Base-by-base conservation (phyloP, 2,329 filamentous ascomycete genomes). In the Seiridium cupressi region DNA sequence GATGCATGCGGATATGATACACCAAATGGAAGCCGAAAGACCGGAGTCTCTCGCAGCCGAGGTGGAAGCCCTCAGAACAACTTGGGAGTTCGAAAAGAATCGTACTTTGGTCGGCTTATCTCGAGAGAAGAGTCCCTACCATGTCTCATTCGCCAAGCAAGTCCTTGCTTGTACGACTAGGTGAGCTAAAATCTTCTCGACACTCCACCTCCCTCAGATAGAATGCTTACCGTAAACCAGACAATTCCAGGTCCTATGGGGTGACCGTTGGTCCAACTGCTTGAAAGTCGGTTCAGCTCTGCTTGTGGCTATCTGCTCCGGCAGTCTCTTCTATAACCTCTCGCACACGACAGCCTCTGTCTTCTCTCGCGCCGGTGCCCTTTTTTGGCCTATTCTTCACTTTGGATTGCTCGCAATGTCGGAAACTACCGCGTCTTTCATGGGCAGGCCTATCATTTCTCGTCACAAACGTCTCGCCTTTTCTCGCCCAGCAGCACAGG, bases 301-400 rank as follows among this genome's bases (percentile, higher is more conserved):
- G 46, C 77, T 86, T 63, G 84, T 90, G 76, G 84, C 87, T 40
- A 76, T 92, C 54, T 84, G 92, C 64, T 82, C 89, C 57, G 85
- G 64, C 79, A 84, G 70, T 57, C 81, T 91, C 60, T 91, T 91
- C 72, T 91, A 84, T 77, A 84, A 90, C 68, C 74, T 90, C 26
- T 70, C 77, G 5, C 63, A 74, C 1, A 79, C 79, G 32, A 87
- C 84, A 4, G 69, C 72, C 5, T 86, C 83, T 61, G 88, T 91
- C 72, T 90, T 84, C 72, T 66, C 68, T 35, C 71, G 74, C 0
- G 65, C 68, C 1, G 69, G 69, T 4, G 65, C 71, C 0, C 60
- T 76, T 1, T 76, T 75, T 65, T 75, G 72, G 42, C 64, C 73
- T 0, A 64, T 77, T 9, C 61, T 83, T 3, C 76, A 80, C 60